Conservation (phyloP, 2,329 filamentous ascomycete species). For the Penicillium palitans region DNA sequence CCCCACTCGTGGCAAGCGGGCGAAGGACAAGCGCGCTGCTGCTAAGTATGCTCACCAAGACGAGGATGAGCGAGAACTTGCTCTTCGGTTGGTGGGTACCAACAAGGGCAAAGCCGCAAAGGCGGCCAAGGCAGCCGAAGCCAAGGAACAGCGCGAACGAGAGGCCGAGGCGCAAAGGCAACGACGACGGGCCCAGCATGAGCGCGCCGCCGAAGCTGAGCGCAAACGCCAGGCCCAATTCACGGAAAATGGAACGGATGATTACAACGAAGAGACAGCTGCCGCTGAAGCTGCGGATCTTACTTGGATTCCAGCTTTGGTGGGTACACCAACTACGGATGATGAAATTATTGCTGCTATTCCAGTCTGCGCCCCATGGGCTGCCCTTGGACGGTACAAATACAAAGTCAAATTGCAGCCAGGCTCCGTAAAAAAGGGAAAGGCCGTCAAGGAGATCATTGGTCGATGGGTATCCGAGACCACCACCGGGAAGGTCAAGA, state of each 20-base stretch:
- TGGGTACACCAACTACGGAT: conserved; percentile 74
- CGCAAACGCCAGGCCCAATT: conserved; percentile 67
- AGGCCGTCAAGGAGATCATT: conserved; percentile 88
- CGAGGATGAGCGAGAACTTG: conserved; percentile 83
- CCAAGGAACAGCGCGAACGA: conserved; percentile 68
- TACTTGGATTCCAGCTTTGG: conserved; percentile 64
- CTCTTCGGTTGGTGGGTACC: conserved; percentile 85
- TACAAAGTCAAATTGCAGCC: conserved; percentile 96
- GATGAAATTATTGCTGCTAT: conserved; percentile 70
- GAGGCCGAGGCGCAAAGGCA: conserved; percentile 70
- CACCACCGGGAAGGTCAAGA: conserved; percentile 45
- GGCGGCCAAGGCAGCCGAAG: conserved; percentile 59
- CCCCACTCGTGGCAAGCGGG: conserved; percentile 68
- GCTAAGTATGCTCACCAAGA: conserved; percentile 92
- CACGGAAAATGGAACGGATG: conserved; percentile 68
- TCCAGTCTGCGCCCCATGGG: conserved; percentile 64
- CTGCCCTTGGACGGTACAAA: conserved; percentile 68
- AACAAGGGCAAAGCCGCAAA: conserved; percentile 55
- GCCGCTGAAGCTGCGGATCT: conserved; percentile 51
- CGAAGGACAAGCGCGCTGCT: conserved; percentile 83
- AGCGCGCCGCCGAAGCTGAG: conserved; percentile 65
- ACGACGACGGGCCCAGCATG: conserved; percentile 76
- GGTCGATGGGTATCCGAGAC: conserved; percentile 72
- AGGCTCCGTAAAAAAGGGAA: conserved; percentile 86
- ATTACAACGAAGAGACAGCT: conserved; percentile 56